A percentile compares a stretch with the other conserved stretches of the same genome.
phyloP scores from a whole-genome alignment of 345 rosid genomes.

The Gossypium ekmanianum region DNA sequence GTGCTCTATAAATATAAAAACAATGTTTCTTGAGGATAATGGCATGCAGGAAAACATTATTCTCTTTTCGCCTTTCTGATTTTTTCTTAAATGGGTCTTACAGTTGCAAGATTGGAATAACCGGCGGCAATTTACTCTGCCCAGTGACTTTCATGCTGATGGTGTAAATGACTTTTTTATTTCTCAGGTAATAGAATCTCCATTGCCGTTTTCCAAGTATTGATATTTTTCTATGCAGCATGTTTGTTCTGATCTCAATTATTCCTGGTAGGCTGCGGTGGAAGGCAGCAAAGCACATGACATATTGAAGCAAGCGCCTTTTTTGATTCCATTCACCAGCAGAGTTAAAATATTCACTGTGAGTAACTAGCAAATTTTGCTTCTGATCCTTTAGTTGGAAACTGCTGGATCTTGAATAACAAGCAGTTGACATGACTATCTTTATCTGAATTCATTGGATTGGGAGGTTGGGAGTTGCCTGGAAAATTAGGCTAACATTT shows the following conservation, averaged over 20 bases:
- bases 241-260: slow-evolving; percentile 16
- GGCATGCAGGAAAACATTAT: slow-evolving; percentile 20
- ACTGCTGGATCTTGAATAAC: slow-evolving; percentile 4
- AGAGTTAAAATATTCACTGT: slow-evolving; percentile 90
- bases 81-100: slow-evolving; percentile 12
- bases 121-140: slow-evolving; percentile 68
- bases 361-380: slow-evolving; percentile 9
- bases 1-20: neutral
- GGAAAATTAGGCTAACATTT: slow-evolving; percentile 5
- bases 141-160: slow-evolving; percentile 91
- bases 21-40: neutral
- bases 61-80: slow-evolving; percentile 12
- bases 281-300: slow-evolving; percentile 89
- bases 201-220: slow-evolving; percentile 6
- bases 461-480: neutral
- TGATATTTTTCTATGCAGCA: neutral
- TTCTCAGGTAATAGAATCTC: slow-evolving; percentile 68
- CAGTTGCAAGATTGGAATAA: slow-evolving; percentile 99
- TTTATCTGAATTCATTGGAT: neutral
- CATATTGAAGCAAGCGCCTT: slow-evolving; percentile 94
- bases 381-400: neutral
- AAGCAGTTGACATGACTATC: slow-evolving; percentile 1
- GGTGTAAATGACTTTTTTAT: slow-evolving; percentile 80
- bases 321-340: slow-evolving; percentile 91
- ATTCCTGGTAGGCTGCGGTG: slow-evolving; percentile 56